phyloP scores from a whole-genome alignment of 805 yeast species.

The Phaffomyces thermotolerans region DNA sequence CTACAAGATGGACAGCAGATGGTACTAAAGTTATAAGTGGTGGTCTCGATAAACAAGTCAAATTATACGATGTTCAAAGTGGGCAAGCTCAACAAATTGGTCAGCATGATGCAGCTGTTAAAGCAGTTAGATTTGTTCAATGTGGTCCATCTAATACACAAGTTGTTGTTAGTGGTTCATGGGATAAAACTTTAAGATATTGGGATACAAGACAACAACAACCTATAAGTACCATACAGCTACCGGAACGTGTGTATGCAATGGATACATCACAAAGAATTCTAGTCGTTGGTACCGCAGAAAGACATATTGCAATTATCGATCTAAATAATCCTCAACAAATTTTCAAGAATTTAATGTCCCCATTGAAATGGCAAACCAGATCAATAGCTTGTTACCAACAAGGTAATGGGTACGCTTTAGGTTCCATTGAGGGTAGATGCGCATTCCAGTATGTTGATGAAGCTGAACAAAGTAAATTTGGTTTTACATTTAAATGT shows the following conservation, averaged over 20 bases:
- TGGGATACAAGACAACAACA: slow-evolving; percentile 89
- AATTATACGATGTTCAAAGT: slow-evolving; percentile 70
- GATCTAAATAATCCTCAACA: slow-evolving; percentile 78
- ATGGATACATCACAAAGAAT: slow-evolving; percentile 80
- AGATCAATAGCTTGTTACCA: slow-evolving; percentile 77
- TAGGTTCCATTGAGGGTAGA: slow-evolving; percentile 92
- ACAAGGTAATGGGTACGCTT: slow-evolving; percentile 87
- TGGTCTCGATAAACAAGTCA: slow-evolving; percentile 85
- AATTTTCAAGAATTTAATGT: slow-evolving; percentile 62
- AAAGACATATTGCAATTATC: slow-evolving; percentile 68
- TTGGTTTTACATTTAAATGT: slow-evolving; percentile 88
- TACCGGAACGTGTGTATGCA: slow-evolving; percentile 87
- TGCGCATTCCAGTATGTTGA: slow-evolving; percentile 92
- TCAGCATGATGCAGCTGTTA: slow-evolving; percentile 75
- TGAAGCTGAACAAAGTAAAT: slow-evolving; percentile 62
- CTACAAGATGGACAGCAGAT: slow-evolving; percentile 77
- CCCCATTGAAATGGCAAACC: slow-evolving; percentile 89
- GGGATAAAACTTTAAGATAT: slow-evolving; percentile 92
- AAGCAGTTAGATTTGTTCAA: slow-evolving; percentile 64
- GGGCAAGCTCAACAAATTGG: slow-evolving; percentile 86
- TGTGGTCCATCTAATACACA: slow-evolving; percentile 76
- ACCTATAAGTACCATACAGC: slow-evolving; percentile 70
- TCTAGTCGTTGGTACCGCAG: slow-evolving; percentile 92
- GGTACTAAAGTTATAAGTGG: slow-evolving; percentile 86
- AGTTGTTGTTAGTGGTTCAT: slow-evolving; percentile 85